These are phyloP conservation scores for Staphylotrichum tortipilum DNA, from an alignment of 495 filamentous ascomycete species.

Conservation along the genomic window DNA sequence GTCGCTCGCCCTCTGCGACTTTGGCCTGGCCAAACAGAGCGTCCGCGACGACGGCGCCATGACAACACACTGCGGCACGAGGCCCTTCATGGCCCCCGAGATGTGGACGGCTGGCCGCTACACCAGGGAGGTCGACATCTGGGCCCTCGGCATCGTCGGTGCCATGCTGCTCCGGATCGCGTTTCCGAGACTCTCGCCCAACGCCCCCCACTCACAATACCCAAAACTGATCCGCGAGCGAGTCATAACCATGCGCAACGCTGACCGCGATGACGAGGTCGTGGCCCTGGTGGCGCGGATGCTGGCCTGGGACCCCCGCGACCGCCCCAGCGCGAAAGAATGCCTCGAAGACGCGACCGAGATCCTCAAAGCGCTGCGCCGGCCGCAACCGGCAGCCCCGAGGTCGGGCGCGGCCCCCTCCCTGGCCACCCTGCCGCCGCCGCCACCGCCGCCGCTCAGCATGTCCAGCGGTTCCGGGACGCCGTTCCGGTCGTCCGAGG, in stretches of 20 bases:
- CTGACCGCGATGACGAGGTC: background rate
- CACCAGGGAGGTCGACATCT: background rate
- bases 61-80: background rate
- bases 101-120: background rate
- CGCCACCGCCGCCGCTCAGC: no score
- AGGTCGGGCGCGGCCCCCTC: no score
- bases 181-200: background rate
- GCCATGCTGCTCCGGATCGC: background rate
- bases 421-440: no score
- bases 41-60: background rate
- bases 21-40: background rate
- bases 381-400: no score
- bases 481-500: no score
- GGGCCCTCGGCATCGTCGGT: background rate
- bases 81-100: background rate
- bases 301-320: background rate
- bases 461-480: background rate
- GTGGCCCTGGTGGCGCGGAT: background rate
- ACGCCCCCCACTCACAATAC: background rate
- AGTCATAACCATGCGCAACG: background rate
- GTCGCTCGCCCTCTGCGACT: background rate
- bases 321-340: background rate
- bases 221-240: background rate
- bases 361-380: background rate
- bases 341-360: background rate